Evolutionary conservation across 192 early-diverging fungal species (phyloP), one percentile per base, ranked within the genome.

Genomic region (Backusella luteola): DNA sequence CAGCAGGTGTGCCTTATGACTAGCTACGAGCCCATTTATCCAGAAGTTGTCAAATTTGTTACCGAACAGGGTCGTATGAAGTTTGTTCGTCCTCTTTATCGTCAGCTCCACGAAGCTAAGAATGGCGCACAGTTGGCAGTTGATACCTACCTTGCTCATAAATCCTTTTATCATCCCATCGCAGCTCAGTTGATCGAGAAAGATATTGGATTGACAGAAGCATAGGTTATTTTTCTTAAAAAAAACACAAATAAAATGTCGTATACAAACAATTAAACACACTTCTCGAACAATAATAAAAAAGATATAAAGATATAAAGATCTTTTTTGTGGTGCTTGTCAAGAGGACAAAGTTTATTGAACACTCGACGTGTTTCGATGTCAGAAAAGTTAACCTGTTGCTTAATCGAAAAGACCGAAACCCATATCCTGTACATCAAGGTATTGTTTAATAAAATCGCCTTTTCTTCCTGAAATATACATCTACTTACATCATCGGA

Each of bases 381-480:
- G n/a, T 42, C n/a, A 74, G 63, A 39, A 56, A 36, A 42, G 46
- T 42, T 19, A 66, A 44, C 44, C 36, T 21, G 68, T 68, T 73
- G 67, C 85, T 94, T 97, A 97, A 90, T 97, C 96, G 89, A 97
- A 97, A 79, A 97, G 93, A 94, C 96, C 96, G 86, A 97, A 94
- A 81, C 94, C 96, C 96, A 97, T 97, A 81, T 94, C 87, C 52
- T 81, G 42, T 41, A 49, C n/a, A 66, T 71, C 77, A 36, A 72
- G n/a, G 11, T 42, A 41, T 26, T 14, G 32, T 35, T 67, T 73
- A 71, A 39, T 32, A 19, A 72, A 41, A 41, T 29, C 0, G n/a
- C 21, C 21, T 35, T n/a, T 59, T 26, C 7, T 56, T 56, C 17
- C 21, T 56, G 19, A 44, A 63, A 41, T 17, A 63, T 23, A 32